Percentiles rank a stretch among this genome's conserved stretches.
phyloP scores from a whole-genome alignment of 139 green algal genomes.

The Coelastrella sp. region DNA sequence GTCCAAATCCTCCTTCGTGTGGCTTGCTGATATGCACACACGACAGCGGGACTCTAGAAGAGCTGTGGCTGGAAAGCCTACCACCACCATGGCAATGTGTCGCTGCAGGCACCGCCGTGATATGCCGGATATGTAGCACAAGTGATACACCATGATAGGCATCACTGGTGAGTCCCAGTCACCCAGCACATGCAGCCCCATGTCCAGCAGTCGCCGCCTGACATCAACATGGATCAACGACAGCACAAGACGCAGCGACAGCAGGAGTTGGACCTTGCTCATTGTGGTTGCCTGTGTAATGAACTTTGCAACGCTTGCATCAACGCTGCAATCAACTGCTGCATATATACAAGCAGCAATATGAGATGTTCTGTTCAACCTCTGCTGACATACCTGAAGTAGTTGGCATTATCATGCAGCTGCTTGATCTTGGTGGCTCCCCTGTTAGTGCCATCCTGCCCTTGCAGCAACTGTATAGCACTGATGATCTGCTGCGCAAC shows the following conservation, averaged over 20 bases:
- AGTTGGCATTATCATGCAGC: constrained; percentile 95
- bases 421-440: constrained; percentile 76
- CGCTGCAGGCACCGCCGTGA: constrained; percentile 76
- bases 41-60: constrained; percentile 86
- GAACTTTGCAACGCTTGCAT: no score
- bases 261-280: no score
- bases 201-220: constrained; percentile 67
- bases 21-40: constrained; percentile 95
- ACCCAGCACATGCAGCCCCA: constrained; percentile 94
- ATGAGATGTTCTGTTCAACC: no score
- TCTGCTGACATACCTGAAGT: constrained; percentile 84
- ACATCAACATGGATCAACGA: no score
- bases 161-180: constrained; percentile 97
- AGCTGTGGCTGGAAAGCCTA: constrained; percentile 97
- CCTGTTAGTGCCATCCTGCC: constrained; percentile 39
- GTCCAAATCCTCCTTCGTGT: constrained; percentile 93
- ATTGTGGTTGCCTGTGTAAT: no score
- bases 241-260: neutral
- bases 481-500: constrained; percentile 75
- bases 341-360: no score
- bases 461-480: constrained; percentile 41
- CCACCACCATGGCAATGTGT: constrained; percentile 93
- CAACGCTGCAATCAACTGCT: no score
- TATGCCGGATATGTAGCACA: constrained; percentile 72
- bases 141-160: constrained; percentile 97